Conservation (phyloP, 108 stramenopile genomes). For the Fragilariopsis cylindrus region DNA sequence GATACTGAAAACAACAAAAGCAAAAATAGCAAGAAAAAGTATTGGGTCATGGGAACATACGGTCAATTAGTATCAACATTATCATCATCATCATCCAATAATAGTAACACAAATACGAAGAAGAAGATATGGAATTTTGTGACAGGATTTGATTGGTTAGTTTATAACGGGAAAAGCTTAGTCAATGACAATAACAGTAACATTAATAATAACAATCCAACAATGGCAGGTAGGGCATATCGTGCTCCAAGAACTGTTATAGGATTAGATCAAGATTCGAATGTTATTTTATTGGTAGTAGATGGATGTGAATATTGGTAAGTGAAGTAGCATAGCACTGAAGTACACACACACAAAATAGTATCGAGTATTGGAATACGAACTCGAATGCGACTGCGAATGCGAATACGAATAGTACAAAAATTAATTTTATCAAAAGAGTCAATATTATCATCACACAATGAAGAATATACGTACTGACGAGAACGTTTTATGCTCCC, state of each 20-base stretch:
- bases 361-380: too few relatives aligned
- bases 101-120: background rate
- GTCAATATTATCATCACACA: too few relatives aligned
- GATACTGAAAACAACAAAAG: background rate
- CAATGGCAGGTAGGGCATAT: background rate
- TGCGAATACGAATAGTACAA: too few relatives aligned
- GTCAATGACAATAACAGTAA: background rate
- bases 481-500: too few relatives aligned
- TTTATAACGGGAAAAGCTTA: conserved; percentile 29
- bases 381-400: too few relatives aligned
- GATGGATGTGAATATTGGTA: conserved; percentile 59
- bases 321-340: background rate
- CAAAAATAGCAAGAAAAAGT: background rate
- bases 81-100: background rate
- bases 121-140: conserved; percentile 31
- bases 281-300: conserved; percentile 33
- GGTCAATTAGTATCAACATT: background rate
- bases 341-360: background rate
- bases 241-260: conserved; percentile 49
- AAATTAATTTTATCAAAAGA: too few relatives aligned
- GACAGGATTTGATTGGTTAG: conserved; percentile 53
- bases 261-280: conserved; percentile 30
- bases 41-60: conserved; percentile 24
- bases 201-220: too few relatives aligned
- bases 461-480: too few relatives aligned